These are phyloP conservation scores for Aquilaria yunnanensis DNA, from an alignment of 345 rosid genomes.

Conservation along the genomic window DNA sequence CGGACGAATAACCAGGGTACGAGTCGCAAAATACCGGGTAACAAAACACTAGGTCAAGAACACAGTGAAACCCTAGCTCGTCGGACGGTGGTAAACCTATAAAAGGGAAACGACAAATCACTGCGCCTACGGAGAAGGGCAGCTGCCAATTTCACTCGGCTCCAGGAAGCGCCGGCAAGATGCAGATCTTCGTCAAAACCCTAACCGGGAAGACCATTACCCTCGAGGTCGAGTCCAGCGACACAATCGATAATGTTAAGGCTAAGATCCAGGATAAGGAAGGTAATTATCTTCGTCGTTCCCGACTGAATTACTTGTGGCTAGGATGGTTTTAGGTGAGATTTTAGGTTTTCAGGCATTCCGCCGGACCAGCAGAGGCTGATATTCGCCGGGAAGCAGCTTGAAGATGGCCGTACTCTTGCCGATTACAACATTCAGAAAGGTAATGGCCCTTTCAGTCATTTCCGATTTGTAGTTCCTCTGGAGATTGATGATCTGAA, in stretches of 20 bases:
- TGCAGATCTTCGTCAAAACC: slow-evolving; percentile 80
- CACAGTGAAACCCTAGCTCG: no score
- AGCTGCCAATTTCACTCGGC: no score
- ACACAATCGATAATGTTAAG: slow-evolving; percentile 70
- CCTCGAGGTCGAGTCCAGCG: slow-evolving; percentile 71
- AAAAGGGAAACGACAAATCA: neutral
- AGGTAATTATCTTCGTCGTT: slow-evolving; percentile 20
- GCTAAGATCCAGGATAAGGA: slow-evolving; percentile 83
- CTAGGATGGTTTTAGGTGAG: neutral
- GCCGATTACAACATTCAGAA: slow-evolving; percentile 50
- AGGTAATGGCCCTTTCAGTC: slow-evolving; percentile 15
- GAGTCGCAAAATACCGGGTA: no score
- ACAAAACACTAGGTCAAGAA: no score
- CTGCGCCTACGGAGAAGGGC: no score
- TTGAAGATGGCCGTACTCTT: slow-evolving; percentile 51
- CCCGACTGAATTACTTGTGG: neutral
- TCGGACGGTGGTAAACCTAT: neutral
- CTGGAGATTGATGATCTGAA: no score
- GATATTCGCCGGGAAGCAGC: slow-evolving; percentile 52
- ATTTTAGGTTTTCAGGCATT: slow-evolving; percentile 22
- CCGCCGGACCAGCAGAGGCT: slow-evolving; percentile 56
- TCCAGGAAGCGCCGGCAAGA: slow-evolving; percentile 11
- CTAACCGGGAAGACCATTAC: slow-evolving; percentile 72
- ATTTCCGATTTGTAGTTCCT: neutral
- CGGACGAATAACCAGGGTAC: no score